Evolutionary conservation across 352 stramenopile genomes (phyloP).

Genomic region (Globisporangium paddicum): DNA sequence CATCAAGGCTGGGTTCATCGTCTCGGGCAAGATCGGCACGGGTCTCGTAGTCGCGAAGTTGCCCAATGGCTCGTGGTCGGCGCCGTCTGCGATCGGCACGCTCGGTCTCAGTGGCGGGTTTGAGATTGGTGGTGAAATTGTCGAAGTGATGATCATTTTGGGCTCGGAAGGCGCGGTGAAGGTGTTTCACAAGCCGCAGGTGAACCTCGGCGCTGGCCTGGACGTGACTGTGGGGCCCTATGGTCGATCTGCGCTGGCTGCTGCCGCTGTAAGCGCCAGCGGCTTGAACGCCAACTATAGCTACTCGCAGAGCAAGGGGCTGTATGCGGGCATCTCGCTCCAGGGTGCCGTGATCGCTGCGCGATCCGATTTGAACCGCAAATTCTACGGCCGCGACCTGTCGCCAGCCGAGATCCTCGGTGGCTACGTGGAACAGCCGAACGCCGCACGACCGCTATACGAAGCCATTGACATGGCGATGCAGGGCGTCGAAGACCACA

Average conservation of each 20-base stretch:
- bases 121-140: conserved; percentile 85
- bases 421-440: conserved; percentile 33
- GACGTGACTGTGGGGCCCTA: conserved; percentile 86
- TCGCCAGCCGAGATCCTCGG: conserved; percentile 36
- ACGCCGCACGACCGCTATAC: conserved; percentile 48
- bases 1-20: conserved; percentile 46
- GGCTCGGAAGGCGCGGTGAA: conserved; percentile 83
- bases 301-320: conserved; percentile 89
- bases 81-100: conserved; percentile 88
- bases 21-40: conserved; percentile 57
- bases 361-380: conserved; percentile 85
- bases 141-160: conserved; percentile 91
- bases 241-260: conserved; percentile 61
- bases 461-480: conserved; percentile 46
- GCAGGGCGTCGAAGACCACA: conserved; percentile 35
- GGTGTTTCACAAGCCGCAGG: conserved; percentile 72
- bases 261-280: conserved; percentile 53
- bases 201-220: conserved; percentile 87
- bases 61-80: conserved; percentile 64
- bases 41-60: conserved; percentile 81
- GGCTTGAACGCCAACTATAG: conserved; percentile 89
- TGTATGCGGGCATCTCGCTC: conserved; percentile 89
- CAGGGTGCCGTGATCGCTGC: conserved; percentile 86
- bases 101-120: conserved; percentile 78
- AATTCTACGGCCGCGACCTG: conserved; percentile 88